phyloP scores from a whole-genome alignment of 345 rosid genomes.

The Viola odorata region DNA sequence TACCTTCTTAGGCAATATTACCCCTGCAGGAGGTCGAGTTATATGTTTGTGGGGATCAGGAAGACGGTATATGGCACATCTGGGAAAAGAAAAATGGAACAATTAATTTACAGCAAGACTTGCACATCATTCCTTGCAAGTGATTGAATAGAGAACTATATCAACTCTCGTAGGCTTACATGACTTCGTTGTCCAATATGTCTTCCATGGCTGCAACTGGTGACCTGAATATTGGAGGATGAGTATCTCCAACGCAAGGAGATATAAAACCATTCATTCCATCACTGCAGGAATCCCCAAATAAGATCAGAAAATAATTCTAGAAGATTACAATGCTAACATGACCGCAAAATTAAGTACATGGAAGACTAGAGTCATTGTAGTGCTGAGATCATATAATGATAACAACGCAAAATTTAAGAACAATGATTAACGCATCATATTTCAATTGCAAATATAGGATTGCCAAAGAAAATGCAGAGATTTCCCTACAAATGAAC shows the following conservation, averaged over 20 bases:
- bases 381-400: no score
- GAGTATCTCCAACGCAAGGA: slow-evolving; percentile 71
- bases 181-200: slow-evolving; percentile 72
- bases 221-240: slow-evolving; percentile 72
- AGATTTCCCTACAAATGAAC: no score
- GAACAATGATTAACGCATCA: no score
- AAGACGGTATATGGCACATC: slow-evolving; percentile 76
- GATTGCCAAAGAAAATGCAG: no score
- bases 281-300: slow-evolving; percentile 65
- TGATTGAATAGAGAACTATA: neutral
- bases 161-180: slow-evolving; percentile 45
- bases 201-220: slow-evolving; percentile 80
- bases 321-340: neutral
- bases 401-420: neutral
- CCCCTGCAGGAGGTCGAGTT: slow-evolving; percentile 53
- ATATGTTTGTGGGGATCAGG: slow-evolving; percentile 69
- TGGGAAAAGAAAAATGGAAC: slow-evolving; percentile 26
- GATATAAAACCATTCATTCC: slow-evolving; percentile 93
- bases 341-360: neutral
- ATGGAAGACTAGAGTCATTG: neutral
- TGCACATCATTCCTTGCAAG: neutral
- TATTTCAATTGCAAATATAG: no score
- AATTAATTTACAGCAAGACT: neutral
- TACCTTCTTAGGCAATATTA: slow-evolving; percentile 73
- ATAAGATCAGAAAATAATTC: slow-evolving; percentile 32